Percentiles rank a stretch among this genome's conserved stretches.
phyloP scores from a whole-genome alignment of 352 stramenopile species.

The Pythium monospermum region DNA sequence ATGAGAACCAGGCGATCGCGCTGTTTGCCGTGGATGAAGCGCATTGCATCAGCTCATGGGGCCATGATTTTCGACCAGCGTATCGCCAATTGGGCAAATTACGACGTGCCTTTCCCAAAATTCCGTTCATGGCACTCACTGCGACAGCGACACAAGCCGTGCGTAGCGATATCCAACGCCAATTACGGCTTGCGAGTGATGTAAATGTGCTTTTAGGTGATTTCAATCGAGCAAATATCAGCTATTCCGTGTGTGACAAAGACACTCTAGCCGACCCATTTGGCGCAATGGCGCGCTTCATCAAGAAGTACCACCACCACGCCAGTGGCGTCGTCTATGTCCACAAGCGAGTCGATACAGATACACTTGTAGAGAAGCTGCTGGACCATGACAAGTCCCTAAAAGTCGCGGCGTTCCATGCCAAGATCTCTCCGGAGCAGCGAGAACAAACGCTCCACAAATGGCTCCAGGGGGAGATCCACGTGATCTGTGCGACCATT shows the following conservation, averaged over 20 bases:
- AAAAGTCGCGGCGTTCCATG: conserved; percentile 42
- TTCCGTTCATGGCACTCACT: conserved; percentile 85
- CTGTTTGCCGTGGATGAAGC: conserved; percentile 87
- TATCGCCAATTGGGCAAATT: conserved; percentile 45
- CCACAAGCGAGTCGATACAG: conserved; percentile 50
- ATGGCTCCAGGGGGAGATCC: conserved; percentile 40
- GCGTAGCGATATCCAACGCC: conserved; percentile 49
- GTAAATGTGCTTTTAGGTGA: conserved; percentile 41
- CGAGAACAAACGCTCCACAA: conserved; percentile 35
- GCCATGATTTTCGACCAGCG: conserved; percentile 82
- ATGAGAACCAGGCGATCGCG: conserved; percentile 23
- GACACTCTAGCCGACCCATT: conserved; percentile 39
- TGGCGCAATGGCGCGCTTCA: conserved; percentile 33
- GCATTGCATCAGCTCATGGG: conserved; percentile 91
- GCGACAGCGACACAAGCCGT: conserved; percentile 79
- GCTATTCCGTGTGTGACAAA: conserved; percentile 48
- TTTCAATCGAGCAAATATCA: conserved; percentile 60
- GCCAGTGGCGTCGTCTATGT: conserved; percentile 48
- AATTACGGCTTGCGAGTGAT: conserved; percentile 31
- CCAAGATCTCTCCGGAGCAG: conserved; percentile 36
- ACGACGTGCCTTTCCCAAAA: conserved; percentile 24
- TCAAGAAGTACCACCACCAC: conserved; percentile 29
- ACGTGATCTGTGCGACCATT: conserved; percentile 90
- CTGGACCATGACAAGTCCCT: conserved; percentile 22
- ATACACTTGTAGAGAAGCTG: conserved; percentile 33